These are phyloP conservation scores for Pestalotiopsis sp. DNA, from an alignment of 2,329 filamentous ascomycete genomes.

Conservation along the genomic window DNA sequence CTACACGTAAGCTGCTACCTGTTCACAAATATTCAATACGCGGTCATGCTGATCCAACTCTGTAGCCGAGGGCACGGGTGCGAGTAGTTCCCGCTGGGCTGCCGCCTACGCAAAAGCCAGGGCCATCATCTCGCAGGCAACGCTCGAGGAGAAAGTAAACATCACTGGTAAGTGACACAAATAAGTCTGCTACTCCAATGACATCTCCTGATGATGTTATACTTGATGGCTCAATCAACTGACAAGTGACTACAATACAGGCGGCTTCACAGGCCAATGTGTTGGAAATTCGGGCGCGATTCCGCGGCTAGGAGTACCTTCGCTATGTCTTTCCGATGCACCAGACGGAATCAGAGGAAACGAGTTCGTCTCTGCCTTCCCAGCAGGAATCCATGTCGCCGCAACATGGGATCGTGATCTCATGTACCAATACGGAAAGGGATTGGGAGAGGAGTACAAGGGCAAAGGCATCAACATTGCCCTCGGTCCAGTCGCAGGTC, in stretches of 20 bases:
- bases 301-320: constrained; percentile 69
- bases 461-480: constrained; percentile 70
- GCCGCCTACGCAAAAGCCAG: constrained; percentile 76
- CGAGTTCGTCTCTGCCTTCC: constrained; percentile 81
- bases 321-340: constrained; percentile 81
- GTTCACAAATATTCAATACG: not conserved
- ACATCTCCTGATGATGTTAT: not conserved
- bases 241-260: not conserved
- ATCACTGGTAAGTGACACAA: constrained; percentile 79
- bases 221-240: not conserved
- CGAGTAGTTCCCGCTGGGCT: constrained; percentile 62
- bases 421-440: constrained; percentile 77
- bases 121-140: constrained; percentile 76
- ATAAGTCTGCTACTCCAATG: not conserved
- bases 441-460: constrained; percentile 71
- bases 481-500: constrained; percentile 79
- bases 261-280: not conserved
- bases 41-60: not conserved
- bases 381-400: constrained; percentile 70
- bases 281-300: constrained; percentile 75
- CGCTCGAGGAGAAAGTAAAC: constrained; percentile 83
- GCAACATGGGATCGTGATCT: constrained; percentile 85
- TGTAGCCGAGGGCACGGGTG: constrained; percentile 57
- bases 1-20: constrained; percentile 59
- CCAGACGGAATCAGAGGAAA: constrained; percentile 78